Percentiles rank a stretch among this genome's conserved stretches.
Conservation (phyloP, 2,329 filamentous ascomycete species). For the Microdochium nivale region DNA sequence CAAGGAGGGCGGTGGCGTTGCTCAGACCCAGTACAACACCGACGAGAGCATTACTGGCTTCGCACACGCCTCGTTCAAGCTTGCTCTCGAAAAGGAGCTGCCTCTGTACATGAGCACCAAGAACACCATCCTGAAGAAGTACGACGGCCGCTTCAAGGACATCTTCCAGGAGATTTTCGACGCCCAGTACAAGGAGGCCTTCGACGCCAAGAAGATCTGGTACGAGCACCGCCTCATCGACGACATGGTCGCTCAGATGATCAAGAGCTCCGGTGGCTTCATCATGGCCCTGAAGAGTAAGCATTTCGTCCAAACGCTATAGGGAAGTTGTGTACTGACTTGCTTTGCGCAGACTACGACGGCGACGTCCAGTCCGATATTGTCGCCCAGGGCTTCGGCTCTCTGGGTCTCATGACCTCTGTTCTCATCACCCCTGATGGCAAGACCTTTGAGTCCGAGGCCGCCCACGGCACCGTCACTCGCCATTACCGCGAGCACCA, state of each 20-base stretch:
- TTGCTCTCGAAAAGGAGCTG: slow-evolving; percentile 75
- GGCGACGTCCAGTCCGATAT: slow-evolving; percentile 98
- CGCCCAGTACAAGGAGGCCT: slow-evolving; percentile 73
- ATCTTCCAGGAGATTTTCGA: slow-evolving; percentile 98
- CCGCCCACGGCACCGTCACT: slow-evolving; percentile 95
- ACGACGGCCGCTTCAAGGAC: slow-evolving; percentile 98
- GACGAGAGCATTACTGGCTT: slow-evolving; percentile 92
- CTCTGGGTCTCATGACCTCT: slow-evolving; percentile 96
- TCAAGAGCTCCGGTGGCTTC: slow-evolving; percentile 95
- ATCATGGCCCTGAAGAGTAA: slow-evolving; percentile 97
- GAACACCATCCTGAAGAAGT: slow-evolving; percentile 99
- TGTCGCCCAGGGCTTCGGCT: slow-evolving; percentile 95
- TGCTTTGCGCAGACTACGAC: slow-evolving; percentile 68
- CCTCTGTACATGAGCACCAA: slow-evolving; percentile 99
- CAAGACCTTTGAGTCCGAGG: slow-evolving; percentile 95
- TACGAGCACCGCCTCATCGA: slow-evolving; percentile 99
- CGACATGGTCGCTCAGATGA: slow-evolving; percentile 99
- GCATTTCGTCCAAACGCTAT: slow-evolving; percentile 20
- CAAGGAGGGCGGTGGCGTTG: slow-evolving; percentile 75
- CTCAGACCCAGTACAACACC: slow-evolving; percentile 97
- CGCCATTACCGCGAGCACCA: slow-evolving; percentile 98
- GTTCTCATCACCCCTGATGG: slow-evolving; percentile 95
- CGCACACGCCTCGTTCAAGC: slow-evolving; percentile 93
- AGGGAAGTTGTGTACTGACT: neutral
- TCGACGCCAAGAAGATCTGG: slow-evolving; percentile 91